A percentile compares a stretch with the other conserved stretches of the same genome.
These are phyloP conservation scores for Populus davidiana DNA, from an alignment of 345 rosid species.

Conservation along the genomic window DNA sequence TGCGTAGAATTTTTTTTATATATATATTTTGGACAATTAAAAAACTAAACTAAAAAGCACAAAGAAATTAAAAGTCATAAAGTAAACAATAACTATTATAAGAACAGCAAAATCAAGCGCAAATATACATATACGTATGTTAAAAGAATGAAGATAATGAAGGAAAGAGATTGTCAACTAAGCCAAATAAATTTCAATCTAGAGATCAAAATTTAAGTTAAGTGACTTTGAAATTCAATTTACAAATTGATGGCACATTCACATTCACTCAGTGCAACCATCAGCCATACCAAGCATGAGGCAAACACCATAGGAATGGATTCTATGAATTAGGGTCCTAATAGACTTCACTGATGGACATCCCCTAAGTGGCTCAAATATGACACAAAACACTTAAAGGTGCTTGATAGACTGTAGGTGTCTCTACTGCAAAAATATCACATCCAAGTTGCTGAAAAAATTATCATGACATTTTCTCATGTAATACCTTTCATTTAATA, in stretches of 20 bases:
- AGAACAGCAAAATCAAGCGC: too few relatives aligned
- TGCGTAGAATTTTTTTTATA: too few relatives aligned
- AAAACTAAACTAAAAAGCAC: too few relatives aligned
- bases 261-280: neutral
- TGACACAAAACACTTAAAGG: neutral
- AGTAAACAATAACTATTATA: too few relatives aligned
- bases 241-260: neutral
- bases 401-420: neutral
- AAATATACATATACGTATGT: too few relatives aligned
- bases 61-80: too few relatives aligned
- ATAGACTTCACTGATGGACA: neutral
- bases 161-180: too few relatives aligned
- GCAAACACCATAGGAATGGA: neutral
- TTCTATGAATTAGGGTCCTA: neutral
- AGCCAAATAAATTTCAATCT: too few relatives aligned
- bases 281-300: neutral
- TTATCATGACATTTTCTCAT: constrained; percentile 14
- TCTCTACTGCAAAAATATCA: neutral
- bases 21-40: too few relatives aligned
- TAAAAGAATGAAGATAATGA: too few relatives aligned
- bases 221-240: neutral
- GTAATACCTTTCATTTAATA: constrained; percentile 81
- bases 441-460: neutral
- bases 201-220: neutral
- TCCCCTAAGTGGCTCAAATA: neutral